Conservation (phyloP, 75 land plant genomes). For the Larix kaempferi region DNA sequence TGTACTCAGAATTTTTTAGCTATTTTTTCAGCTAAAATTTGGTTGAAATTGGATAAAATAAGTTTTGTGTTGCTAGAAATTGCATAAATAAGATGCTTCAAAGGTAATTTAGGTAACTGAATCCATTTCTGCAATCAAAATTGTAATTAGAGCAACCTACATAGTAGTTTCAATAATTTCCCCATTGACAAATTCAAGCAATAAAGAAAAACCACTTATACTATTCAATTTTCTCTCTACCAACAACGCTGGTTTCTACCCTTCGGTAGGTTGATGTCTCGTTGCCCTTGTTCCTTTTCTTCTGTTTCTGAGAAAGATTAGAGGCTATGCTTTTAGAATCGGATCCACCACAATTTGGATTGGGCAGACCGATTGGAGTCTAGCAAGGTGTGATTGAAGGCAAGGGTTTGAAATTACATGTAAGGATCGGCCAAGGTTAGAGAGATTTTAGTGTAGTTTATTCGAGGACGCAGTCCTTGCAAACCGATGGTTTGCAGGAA, state of each 20-base stretch:
- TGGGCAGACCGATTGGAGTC: too few relatives aligned
- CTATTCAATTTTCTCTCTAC: too few relatives aligned
- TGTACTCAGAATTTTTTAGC: too few relatives aligned
- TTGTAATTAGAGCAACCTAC: too few relatives aligned
- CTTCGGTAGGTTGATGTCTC: background rate
- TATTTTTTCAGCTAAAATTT: too few relatives aligned
- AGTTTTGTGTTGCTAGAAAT: too few relatives aligned
- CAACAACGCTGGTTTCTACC: background rate
- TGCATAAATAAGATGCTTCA: too few relatives aligned
- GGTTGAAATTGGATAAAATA: too few relatives aligned
- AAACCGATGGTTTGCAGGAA: slow-evolving; percentile 49
- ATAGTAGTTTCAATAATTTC: too few relatives aligned
- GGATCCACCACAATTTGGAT: background rate
- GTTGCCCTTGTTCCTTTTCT: background rate
- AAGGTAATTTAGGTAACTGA: too few relatives aligned
- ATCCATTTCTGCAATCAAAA: too few relatives aligned
- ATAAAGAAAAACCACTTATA: too few relatives aligned
- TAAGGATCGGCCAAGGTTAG: background rate
- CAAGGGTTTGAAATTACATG: background rate
- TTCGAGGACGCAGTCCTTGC: slow-evolving; percentile 12
- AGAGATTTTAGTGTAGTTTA: background rate
- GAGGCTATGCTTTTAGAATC: background rate
- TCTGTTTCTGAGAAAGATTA: background rate
- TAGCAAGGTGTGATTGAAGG: background rate
- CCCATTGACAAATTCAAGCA: background rate